Base-by-base conservation (phyloP, 306 rosid species). In the Citrullus colocynthis region DNA sequence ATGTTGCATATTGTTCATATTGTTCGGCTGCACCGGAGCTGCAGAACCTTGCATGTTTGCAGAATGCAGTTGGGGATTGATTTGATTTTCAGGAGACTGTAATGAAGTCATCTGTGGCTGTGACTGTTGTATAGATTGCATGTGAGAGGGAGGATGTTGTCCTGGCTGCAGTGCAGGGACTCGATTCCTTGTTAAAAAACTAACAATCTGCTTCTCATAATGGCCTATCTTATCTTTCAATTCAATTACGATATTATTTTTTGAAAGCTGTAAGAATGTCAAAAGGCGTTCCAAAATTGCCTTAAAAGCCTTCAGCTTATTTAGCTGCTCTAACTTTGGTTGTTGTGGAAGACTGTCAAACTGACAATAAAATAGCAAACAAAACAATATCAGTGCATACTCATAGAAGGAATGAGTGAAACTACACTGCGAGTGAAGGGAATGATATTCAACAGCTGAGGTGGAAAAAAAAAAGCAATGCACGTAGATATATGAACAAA, bases 41-140 rank as follows among this genome's bases (percentile, higher is more conserved):
- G 81, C 84, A 74, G 93, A 81, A 70, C 87, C 78, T 86, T 87
- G 93, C 67, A 80, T 75, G 73, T 88, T 90, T 73, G 90, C 77
- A 62, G 96, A 58, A 80, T 88, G 92, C 86, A 90, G 20, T 85
- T 92, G 96, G 48, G 93, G 81, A 84, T 81, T 91, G 82, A 88
- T 86, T 83, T 89, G 95, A 79, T 83, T 91, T 84, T 91, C 99
- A 80, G 86, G 93, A 76, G 97, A 84, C 82, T 89, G 95, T 76
- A 81, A 79, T 69, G 86, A 81, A 73, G 79, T 67, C 78, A 83
- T 82, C 79, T 90, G 96, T 69, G 97, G 64, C 80, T 87, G 96
- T 61, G 97, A 67, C 81, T 90, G 97, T 74, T 86, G 83, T 83
- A 87, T 82, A 76, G 94, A 44, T 44, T 91, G 94, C 87, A 94